These are phyloP conservation scores for Trichoderma atrobrunneum DNA, from an alignment of 2,329 filamentous ascomycete genomes.

Conservation along the genomic window DNA sequence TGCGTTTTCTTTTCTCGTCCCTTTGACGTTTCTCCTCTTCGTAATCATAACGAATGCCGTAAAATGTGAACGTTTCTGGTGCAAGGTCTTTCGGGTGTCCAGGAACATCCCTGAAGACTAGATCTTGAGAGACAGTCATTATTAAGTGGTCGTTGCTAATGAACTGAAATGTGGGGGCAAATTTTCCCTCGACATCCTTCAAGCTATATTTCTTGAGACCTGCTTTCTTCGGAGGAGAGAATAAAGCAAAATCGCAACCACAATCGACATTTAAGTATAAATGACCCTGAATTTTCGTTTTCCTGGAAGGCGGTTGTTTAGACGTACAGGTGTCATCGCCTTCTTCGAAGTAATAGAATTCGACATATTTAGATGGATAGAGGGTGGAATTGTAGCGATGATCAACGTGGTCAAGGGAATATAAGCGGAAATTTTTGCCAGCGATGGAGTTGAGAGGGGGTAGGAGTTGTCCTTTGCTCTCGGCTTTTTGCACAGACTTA, in stretches of 20 bases:
- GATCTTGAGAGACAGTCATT: neutral
- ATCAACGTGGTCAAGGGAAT: neutral
- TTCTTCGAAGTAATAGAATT: neutral
- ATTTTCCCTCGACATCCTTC: neutral
- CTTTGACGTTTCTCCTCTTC: neutral
- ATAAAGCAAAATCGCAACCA: neutral
- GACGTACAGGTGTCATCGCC: no score
- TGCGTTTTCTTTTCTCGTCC: neutral
- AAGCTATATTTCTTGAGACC: neutral
- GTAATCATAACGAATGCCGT: neutral
- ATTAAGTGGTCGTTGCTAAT: neutral
- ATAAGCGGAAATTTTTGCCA: no score
- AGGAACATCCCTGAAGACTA: neutral
- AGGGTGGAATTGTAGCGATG: fast-evolving
- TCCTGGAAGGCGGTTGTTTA: no score
- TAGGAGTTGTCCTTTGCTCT: no score
- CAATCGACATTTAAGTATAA: neutral
- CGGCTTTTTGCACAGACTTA: neutral
- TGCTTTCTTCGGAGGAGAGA: neutral
- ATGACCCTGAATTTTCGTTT: neutral
- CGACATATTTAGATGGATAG: neutral
- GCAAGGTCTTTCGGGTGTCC: neutral
- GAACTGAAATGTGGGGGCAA: neutral
- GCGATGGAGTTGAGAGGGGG: no score
- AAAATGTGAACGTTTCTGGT: neutral